These are phyloP conservation scores for Blastobotrys proliferans DNA, from an alignment of 1,139 yeast genomes.

Conservation along the genomic window DNA sequence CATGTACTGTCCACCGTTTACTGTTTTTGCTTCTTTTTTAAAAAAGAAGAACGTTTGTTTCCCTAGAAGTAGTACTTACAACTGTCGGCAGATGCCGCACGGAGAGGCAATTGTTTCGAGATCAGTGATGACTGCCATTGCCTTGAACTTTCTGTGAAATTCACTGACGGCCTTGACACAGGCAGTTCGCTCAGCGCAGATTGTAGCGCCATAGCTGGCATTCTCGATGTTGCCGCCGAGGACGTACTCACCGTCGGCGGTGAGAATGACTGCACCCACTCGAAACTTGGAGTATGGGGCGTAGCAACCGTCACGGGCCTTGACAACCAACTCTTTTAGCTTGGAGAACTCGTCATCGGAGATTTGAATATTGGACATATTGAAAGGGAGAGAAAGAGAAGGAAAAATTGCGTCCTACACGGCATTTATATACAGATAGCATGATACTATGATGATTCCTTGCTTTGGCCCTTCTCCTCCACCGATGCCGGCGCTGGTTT, in stretches of 20 bases:
- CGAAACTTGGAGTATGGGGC: slow-evolving; percentile 82
- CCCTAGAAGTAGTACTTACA: slow-evolving; percentile 30
- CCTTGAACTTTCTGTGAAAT: slow-evolving; percentile 47
- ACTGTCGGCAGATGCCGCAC: slow-evolving; percentile 92
- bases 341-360: slow-evolving; percentile 15
- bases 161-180: slow-evolving; percentile 59
- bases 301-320: slow-evolving; percentile 47
- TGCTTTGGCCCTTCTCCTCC: too few relatives aligned
- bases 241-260: slow-evolving; percentile 47
- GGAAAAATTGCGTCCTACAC: slow-evolving; percentile 1
- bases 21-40: too few relatives aligned
- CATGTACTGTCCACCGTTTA: background rate
- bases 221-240: slow-evolving; percentile 89
- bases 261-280: slow-evolving; percentile 75
- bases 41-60: slow-evolving; percentile 1
- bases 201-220: slow-evolving; percentile 82
- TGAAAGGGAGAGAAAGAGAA: slow-evolving; percentile 2
- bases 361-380: slow-evolving; percentile 7
- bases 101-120: slow-evolving; percentile 64
- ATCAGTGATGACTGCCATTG: slow-evolving; percentile 72
- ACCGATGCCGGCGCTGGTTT: background rate
- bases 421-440: too few relatives aligned
- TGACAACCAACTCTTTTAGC: slow-evolving; percentile 10
- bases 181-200: slow-evolving; percentile 90
- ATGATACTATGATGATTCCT: too few relatives aligned